Evolutionary conservation across 2,329 filamentous ascomycete genomes (phyloP).

Genomic region (Anthostomella pinea): DNA sequence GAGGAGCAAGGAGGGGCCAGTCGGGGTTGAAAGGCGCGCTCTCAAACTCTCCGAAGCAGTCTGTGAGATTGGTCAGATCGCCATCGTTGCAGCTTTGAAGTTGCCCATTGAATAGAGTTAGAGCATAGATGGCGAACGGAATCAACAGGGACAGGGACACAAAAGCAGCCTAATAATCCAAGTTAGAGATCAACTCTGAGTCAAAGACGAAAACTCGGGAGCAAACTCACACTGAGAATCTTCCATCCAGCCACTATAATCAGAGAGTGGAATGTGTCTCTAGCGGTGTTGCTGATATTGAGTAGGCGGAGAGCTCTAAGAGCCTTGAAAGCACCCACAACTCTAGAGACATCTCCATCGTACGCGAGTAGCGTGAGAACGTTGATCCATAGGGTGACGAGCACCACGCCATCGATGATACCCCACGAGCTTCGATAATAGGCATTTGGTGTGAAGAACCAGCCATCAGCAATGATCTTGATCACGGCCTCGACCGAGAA

Average conservation of each 20-base stretch:
- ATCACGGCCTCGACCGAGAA: constrained; percentile 85
- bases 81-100: constrained; percentile 79
- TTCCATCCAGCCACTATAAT: constrained; percentile 95
- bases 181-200: constrained; percentile 19
- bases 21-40: constrained; percentile 67
- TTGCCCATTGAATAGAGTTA: constrained; percentile 87
- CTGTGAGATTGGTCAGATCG: constrained; percentile 50
- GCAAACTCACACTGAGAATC: constrained; percentile 69
- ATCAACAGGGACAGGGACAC: constrained; percentile 93
- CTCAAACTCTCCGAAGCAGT: constrained; percentile 82
- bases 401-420: constrained; percentile 86
- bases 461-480: constrained; percentile 92
- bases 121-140: constrained; percentile 92
- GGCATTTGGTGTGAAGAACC: constrained; percentile 95
- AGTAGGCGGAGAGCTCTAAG: constrained; percentile 85
- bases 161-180: constrained; percentile 62
- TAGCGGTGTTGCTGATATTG: constrained; percentile 93
- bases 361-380: constrained; percentile 78
- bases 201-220: not conserved
- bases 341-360: constrained; percentile 81
- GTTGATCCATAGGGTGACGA: constrained; percentile 94
- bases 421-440: constrained; percentile 97
- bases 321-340: constrained; percentile 95
- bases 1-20: constrained; percentile 82
- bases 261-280: constrained; percentile 94